Percentiles rank a stretch among this genome's conserved stretches.
These are phyloP conservation scores for Pythium apleroticum DNA, from an alignment of 352 stramenopile genomes.

Conservation along the genomic window DNA sequence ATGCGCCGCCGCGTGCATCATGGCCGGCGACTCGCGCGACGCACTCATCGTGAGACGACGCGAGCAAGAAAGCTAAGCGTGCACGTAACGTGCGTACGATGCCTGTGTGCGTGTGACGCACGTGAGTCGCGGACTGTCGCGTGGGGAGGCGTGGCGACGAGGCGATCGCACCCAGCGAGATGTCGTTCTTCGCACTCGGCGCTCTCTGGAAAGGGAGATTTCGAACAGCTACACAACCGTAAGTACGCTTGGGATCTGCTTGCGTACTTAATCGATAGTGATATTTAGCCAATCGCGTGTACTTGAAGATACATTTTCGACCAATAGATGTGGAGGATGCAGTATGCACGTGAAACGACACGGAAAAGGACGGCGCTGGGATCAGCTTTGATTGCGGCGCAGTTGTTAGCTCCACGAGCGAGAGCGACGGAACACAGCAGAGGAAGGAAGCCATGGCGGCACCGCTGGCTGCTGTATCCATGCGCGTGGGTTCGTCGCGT, in stretches of 20 bases:
- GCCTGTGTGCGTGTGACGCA: not conserved
- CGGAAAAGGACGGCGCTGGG: not conserved
- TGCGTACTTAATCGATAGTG: not conserved
- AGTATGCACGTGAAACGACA: not conserved
- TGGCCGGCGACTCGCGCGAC: conserved; percentile 9
- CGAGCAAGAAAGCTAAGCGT: not conserved
- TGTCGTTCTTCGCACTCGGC: not conserved
- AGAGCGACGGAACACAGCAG: too few relatives aligned
- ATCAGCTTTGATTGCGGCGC: not conserved
- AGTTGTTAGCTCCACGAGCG: too few relatives aligned
- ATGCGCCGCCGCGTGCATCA: not conserved
- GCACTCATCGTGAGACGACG: conserved; percentile 15
- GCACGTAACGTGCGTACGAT: not conserved
- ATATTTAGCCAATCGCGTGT: not conserved
- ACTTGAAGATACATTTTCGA: not conserved
- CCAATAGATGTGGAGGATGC: not conserved
- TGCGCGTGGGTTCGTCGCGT: conserved; percentile 7
- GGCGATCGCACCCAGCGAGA: conserved; percentile 2
- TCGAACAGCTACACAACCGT: not conserved
- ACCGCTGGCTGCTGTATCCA: not conserved
- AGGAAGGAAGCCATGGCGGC: not conserved
- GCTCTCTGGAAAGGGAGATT: conserved; percentile 4
- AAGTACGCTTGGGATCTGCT: not conserved
- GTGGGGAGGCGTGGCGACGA: not conserved
- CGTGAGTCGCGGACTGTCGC: not conserved